phyloP scores from a whole-genome alignment of 257 asterid species.

The Verbena officinalis region DNA sequence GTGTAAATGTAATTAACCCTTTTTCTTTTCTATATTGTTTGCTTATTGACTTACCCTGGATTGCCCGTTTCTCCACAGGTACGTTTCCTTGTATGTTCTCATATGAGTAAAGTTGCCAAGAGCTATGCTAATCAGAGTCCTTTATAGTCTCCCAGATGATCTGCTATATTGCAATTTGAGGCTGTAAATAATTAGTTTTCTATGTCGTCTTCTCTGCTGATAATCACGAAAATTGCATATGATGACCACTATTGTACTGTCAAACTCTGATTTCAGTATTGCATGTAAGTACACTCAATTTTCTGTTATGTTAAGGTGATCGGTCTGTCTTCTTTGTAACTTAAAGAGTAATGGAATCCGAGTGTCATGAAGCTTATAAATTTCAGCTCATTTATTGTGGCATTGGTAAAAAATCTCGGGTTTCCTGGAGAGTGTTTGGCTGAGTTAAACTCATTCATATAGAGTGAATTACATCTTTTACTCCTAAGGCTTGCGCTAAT shows the following conservation, averaged over 20 bases:
- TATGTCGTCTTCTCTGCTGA: slow-evolving; percentile 2
- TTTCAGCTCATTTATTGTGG: background rate
- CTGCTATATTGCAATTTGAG: slow-evolving; percentile 16
- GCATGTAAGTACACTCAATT: background rate
- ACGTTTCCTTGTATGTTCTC: background rate
- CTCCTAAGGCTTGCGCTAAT: no score
- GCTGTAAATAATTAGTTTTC: slow-evolving; percentile 31
- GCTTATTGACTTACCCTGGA: background rate
- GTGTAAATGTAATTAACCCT: no score
- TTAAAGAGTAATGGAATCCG: background rate
- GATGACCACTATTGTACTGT: background rate
- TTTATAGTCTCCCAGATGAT: slow-evolving; percentile 6
- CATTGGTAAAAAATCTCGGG: no score
- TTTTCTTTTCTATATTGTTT: background rate
- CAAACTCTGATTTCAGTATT: slow-evolving; percentile 11
- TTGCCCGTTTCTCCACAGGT: slow-evolving; percentile 18
- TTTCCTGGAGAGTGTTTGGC: no score
- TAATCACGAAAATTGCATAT: slow-evolving; percentile 14
- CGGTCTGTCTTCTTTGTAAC: no score
- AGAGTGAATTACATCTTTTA: no score
- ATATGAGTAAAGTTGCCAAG: slow-evolving; percentile 19
- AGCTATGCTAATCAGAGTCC: slow-evolving; percentile 11
- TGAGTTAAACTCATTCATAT: no score
- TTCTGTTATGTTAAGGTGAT: background rate
- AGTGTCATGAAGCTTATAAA: background rate